Conservation (phyloP, 2,329 filamentous ascomycete species). For the Botrytis byssoidea region DNA sequence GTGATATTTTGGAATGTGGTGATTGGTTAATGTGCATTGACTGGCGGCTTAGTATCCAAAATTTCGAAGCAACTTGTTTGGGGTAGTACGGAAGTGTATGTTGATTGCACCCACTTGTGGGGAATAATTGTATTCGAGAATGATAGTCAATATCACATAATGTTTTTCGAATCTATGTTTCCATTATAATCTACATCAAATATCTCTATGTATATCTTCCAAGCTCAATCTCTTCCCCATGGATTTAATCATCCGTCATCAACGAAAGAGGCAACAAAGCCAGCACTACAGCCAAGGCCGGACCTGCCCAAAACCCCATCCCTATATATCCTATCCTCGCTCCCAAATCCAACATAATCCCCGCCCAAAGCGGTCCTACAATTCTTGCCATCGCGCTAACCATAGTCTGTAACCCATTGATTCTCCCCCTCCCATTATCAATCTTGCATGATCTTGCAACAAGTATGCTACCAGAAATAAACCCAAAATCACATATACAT, state of each 20-base stretch:
- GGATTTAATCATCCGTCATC: slow-evolving; percentile 5
- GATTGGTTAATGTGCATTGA: no score
- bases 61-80: no score
- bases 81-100: no score
- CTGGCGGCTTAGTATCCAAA: no score
- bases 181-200: no score
- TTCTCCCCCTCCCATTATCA: neutral
- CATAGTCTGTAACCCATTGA: slow-evolving; percentile 8
- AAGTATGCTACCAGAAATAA: neutral
- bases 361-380: slow-evolving; percentile 9
- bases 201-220: no score
- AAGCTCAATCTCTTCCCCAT: no score
- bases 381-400: neutral
- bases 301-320: slow-evolving; percentile 3
- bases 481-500: slow-evolving; percentile 9
- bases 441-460: neutral
- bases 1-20: no score
- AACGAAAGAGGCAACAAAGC: slow-evolving; percentile 5
- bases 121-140: no score
- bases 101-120: no score
- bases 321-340: neutral
- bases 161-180: no score
- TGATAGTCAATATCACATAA: no score
- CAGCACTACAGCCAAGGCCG: neutral
- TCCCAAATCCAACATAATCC: neutral